Evolutionary conservation across 306 rosid genomes (phyloP).

Genomic region (Ochetophila trinervis): DNA sequence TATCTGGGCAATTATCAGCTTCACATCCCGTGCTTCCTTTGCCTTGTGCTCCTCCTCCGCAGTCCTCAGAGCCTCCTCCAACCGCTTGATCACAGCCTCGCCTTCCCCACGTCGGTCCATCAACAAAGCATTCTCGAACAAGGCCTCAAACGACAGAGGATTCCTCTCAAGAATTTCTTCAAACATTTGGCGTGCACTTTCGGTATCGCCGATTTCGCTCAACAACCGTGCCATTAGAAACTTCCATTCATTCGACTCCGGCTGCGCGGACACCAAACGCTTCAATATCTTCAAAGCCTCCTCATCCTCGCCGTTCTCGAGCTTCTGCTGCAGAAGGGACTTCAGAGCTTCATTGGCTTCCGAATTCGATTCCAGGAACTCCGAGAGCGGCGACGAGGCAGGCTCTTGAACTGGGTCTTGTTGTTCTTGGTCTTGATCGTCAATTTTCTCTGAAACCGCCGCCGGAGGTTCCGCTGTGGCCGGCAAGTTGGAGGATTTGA

Average conservation of each 20-base stretch:
- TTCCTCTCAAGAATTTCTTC: constrained; percentile 52
- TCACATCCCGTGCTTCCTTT: constrained; percentile 76
- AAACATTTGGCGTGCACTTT: constrained; percentile 50
- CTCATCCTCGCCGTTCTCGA: constrained; percentile 69
- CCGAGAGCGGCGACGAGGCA: constrained; percentile 45
- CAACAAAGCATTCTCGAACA: constrained; percentile 77
- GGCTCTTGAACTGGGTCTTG: neutral
- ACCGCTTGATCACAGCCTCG: constrained; percentile 49
- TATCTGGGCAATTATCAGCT: constrained; percentile 78
- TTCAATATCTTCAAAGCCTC: constrained; percentile 60
- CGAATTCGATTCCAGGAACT: constrained; percentile 49
- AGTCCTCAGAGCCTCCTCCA: constrained; percentile 62
- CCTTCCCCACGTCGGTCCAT: constrained; percentile 88
- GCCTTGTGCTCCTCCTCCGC: constrained; percentile 57
- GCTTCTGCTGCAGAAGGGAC: constrained; percentile 74
- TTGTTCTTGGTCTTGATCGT: constrained; percentile 2
- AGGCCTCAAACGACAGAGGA: constrained; percentile 72
- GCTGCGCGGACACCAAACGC: constrained; percentile 55
- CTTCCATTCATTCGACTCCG: constrained; percentile 69
- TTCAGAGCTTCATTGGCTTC: constrained; percentile 62
- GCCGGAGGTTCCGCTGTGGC: constrained; percentile 62
- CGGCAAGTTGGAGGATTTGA: constrained; percentile 40
- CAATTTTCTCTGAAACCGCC: constrained; percentile 26
- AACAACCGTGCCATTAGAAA: constrained; percentile 59
- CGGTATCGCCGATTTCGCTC: constrained; percentile 46